phyloP scores from a whole-genome alignment of 345 rosid genomes.

The Populus tremula region DNA sequence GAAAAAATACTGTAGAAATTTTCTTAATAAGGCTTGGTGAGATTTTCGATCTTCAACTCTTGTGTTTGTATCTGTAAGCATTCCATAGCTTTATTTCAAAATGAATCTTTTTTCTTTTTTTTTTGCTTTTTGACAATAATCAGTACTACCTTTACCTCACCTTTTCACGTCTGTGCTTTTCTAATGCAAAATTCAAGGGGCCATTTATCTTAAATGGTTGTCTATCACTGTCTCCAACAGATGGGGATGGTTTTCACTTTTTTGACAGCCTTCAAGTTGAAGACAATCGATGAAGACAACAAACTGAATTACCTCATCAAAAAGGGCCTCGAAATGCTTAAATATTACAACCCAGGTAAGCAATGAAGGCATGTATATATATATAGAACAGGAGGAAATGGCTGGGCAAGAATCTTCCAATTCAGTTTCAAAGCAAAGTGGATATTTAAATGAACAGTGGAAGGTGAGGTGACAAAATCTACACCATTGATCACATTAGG shows the following conservation, averaged over 20 bases:
- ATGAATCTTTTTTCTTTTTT: background rate
- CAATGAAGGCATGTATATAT: background rate
- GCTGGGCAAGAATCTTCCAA: constrained; percentile 18
- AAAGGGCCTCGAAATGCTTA: background rate
- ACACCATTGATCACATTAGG: constrained; percentile 11
- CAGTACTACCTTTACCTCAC: background rate
- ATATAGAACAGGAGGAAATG: background rate
- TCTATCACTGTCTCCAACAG: constrained; percentile 35
- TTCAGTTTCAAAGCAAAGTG: constrained; percentile 1
- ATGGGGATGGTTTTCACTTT: constrained; percentile 32
- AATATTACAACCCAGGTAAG: background rate
- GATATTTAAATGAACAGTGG: constrained; percentile 11
- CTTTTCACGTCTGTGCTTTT: background rate
- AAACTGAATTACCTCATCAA: constrained; percentile 3
- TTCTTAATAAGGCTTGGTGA: constrained; percentile 16
- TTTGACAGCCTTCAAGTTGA: constrained; percentile 15
- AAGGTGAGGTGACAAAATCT: background rate
- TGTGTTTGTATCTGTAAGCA: background rate
- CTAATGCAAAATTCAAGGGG: constrained; percentile 22
- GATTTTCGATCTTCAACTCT: background rate
- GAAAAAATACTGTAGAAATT: background rate
- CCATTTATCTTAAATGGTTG: constrained; percentile 30
- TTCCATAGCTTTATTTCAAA: background rate
- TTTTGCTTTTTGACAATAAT: background rate
- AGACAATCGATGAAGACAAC: constrained; percentile 7